Evolutionary conservation across 2,329 filamentous ascomycete genomes (phyloP), one percentile per base, ranked within the genome.

Genomic region (Pyricularia pennisetigena): DNA sequence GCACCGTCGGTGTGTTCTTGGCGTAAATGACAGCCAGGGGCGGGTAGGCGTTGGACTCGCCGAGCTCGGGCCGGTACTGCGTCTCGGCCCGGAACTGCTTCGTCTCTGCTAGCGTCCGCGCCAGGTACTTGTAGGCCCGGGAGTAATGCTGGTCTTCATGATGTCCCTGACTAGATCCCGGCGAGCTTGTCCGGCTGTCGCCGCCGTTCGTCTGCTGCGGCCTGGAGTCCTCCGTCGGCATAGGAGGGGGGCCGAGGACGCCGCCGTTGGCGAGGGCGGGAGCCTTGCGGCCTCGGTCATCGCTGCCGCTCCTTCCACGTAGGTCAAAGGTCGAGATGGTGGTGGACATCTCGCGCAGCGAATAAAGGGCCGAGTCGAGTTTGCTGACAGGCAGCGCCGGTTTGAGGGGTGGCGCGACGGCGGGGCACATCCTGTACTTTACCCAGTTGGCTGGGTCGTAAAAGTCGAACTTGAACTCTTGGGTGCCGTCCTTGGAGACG

Each of bases 1-100:
- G 93, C 0, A 97, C 91, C 0, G 94, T 97, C 0, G 94, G 94
- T 0, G 90, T 91, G 28, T 88, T 88, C 76, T 97, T 97, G 68
- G 92, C 91, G 78, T 97, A 97, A 9, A 98, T 86, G 64, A 97
- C 85, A 0, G 91, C 88, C 14, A 92, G 82, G 0, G 94, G 94
- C 2, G 94, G 94, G 74, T 97, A 97, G 0, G 77, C 75, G 75
- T 97, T 97, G n/a, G 82, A 75, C 0, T 79, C 77, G 20, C 88
- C 85, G 72, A 90, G 88, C 0, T 77, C 72, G 0, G 88, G 80
- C 1, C 81, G 80, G 78, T 91, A 89, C 0, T 84, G 82, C 0
- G 94, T 85, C 73, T 94, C 90, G 70, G 86, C 78, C 70, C 95
- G 94, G 83, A 97, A 98, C 9, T 80, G 81, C 70, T 89, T 88